These are phyloP conservation scores for Gonapodya prolifera DNA, from an alignment of 192 early-diverging fungal genomes.

Conservation along the genomic window DNA sequence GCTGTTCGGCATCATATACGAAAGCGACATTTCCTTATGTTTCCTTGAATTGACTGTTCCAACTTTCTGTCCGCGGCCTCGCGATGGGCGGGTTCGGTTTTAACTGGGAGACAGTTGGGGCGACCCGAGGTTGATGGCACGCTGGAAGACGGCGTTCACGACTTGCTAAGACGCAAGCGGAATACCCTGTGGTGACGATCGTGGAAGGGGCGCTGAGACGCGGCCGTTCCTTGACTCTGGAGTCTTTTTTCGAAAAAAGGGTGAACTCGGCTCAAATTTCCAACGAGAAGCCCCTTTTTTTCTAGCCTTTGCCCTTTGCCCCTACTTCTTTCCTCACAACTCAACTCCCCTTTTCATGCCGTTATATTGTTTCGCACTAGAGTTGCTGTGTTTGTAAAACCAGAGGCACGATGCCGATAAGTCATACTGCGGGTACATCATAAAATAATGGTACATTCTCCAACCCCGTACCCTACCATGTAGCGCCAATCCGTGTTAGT, in stretches of 20 bases:
- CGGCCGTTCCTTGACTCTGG: neutral
- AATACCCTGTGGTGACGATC: neutral
- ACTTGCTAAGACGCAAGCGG: neutral
- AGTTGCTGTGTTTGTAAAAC: too few relatives aligned
- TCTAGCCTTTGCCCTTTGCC: too few relatives aligned
- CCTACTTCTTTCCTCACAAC: too few relatives aligned
- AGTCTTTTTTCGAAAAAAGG: neutral
- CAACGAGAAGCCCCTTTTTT: too few relatives aligned
- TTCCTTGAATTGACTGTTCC: neutral
- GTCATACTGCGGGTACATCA: too few relatives aligned
- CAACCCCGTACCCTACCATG: too few relatives aligned
- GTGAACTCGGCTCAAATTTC: too few relatives aligned
- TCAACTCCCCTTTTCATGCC: too few relatives aligned
- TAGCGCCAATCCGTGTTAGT: too few relatives aligned
- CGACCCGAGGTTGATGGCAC: neutral
- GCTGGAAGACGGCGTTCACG: neutral
- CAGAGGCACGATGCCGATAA: too few relatives aligned
- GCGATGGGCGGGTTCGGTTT: neutral
- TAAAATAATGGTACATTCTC: too few relatives aligned
- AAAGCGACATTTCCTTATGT: neutral
- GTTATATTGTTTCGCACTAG: too few relatives aligned
- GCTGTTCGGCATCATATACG: neutral
- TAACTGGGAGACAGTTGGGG: neutral
- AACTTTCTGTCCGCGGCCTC: neutral
- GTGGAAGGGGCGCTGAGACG: neutral